Percentiles rank a stretch among this genome's conserved stretches.
Evolutionary conservation across 1,284 basidiomycete species (phyloP).

Genomic region (Rugosomyces carneus): DNA sequence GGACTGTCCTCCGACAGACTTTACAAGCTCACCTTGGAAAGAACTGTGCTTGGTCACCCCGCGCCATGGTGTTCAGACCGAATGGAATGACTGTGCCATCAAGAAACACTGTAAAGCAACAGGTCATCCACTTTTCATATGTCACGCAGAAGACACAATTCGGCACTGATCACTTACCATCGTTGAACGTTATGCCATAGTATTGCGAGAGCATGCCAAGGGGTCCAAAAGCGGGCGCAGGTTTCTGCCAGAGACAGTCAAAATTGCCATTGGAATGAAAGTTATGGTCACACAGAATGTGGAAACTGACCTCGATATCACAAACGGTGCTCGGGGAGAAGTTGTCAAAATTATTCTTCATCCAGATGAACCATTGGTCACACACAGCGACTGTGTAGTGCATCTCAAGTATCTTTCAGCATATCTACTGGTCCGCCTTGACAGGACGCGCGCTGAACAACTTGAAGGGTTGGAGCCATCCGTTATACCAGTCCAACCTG

Average conservation of each 20-base stretch:
- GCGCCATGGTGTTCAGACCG: constrained; percentile 23
- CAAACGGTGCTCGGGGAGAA: constrained; percentile 22
- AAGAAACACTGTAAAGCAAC: constrained; percentile 13
- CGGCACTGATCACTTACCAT: background rate
- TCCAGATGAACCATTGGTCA: constrained; percentile 11
- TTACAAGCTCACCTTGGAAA: constrained; percentile 19
- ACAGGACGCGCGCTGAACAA: background rate
- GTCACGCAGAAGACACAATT: constrained; percentile 20
- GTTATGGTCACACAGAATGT: constrained; percentile 21
- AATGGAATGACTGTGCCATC: constrained; percentile 28
- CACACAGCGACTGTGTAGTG: no score
- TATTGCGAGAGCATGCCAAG: constrained; percentile 5
- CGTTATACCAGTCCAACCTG: constrained; percentile 5
- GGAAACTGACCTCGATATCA: constrained; percentile 20
- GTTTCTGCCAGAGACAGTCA: constrained; percentile 9
- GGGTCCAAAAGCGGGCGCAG: constrained; percentile 11
- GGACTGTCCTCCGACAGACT: constrained; percentile 14
- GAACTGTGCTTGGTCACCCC: constrained; percentile 29
- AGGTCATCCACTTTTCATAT: constrained; percentile 15
- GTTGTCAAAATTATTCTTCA: constrained; percentile 20
- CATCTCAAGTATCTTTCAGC: constrained; percentile 4
- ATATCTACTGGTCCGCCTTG: background rate
- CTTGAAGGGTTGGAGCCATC: background rate
- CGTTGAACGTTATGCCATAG: background rate
- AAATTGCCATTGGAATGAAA: constrained; percentile 19